Evolutionary conservation across 2,329 filamentous ascomycete genomes (phyloP).

Genomic region (Daldinia sp.): DNA sequence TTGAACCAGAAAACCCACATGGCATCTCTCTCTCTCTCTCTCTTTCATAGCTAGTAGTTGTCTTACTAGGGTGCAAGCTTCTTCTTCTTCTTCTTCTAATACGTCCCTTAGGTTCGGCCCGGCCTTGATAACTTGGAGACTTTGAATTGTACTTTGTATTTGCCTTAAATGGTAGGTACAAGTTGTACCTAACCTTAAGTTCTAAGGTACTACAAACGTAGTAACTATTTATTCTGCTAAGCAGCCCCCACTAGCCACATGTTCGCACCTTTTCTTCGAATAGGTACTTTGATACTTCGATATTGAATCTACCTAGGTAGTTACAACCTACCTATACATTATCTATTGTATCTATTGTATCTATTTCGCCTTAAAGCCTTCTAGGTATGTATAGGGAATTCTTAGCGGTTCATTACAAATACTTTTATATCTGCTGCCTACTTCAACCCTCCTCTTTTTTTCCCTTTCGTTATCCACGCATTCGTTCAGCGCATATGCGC

Average conservation of each 20-base stretch:
- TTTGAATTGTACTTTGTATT: neutral
- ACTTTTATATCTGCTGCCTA: neutral
- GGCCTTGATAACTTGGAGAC: conserved; percentile 23
- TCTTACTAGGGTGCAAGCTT: conserved; percentile 3
- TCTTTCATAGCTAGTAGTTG: too few species aligned
- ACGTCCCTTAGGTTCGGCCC: conserved; percentile 26
- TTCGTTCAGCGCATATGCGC: neutral
- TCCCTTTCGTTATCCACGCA: neutral
- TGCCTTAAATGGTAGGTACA: too few species aligned
- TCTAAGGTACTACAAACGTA: too few species aligned
- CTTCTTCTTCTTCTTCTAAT: too few species aligned
- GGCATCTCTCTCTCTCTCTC: conserved; percentile 8
- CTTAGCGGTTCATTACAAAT: neutral
- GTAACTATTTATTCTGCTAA: neutral
- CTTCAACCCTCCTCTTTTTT: too few species aligned
- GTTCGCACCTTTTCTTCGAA: too few species aligned
- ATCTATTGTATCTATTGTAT: neutral
- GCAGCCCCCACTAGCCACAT: conserved; percentile 10
- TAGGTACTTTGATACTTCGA: neutral
- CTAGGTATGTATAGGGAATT: too few species aligned
- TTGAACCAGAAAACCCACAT: conserved; percentile 11
- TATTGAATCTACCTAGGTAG: neutral
- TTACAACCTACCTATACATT: neutral
- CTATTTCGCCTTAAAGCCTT: conserved; percentile 3
- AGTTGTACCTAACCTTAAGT: neutral